These are phyloP conservation scores for sorghum (Sorghum bicolor) DNA, from an alignment of 176 grass and related monocot species.

Conservation along the genomic window DNA sequence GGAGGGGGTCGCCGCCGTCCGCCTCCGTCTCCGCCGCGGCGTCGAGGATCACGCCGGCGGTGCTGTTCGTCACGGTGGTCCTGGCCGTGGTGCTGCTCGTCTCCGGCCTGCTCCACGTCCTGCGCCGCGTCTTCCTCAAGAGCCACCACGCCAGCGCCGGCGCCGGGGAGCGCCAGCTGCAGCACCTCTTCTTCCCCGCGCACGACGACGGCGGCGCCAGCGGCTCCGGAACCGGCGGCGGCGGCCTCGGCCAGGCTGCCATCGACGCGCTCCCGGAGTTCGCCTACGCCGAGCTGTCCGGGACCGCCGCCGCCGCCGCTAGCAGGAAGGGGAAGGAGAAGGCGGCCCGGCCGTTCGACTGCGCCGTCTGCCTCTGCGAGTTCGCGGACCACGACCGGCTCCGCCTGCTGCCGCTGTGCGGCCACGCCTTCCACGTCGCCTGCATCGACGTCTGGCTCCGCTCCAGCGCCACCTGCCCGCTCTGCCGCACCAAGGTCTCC, in stretches of 20 bases:
- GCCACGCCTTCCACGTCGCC: slow-evolving; percentile 79
- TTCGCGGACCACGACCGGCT: slow-evolving; percentile 68
- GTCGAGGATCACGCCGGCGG: slow-evolving; percentile 60
- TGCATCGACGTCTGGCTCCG: slow-evolving; percentile 96
- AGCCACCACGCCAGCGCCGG: slow-evolving; percentile 46
- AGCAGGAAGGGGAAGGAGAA: slow-evolving; percentile 28
- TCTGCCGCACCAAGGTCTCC: slow-evolving; percentile 61
- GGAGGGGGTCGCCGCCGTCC: background rate
- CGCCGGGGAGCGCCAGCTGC: slow-evolving; percentile 69
- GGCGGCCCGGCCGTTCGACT: slow-evolving; percentile 63
- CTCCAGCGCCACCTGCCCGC: slow-evolving; percentile 86
- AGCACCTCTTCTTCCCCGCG: slow-evolving; percentile 64
- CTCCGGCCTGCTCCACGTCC: slow-evolving; percentile 68
- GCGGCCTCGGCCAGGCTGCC: slow-evolving; percentile 65
- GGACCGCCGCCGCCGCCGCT: background rate
- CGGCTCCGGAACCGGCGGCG: background rate
- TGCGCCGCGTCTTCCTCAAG: slow-evolving; percentile 70
- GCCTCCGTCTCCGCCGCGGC: background rate
- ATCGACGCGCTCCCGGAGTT: slow-evolving; percentile 81
- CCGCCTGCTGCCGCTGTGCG: slow-evolving; percentile 83
- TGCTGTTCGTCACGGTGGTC: slow-evolving; percentile 86
- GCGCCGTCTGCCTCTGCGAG: slow-evolving; percentile 81
- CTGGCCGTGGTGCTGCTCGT: slow-evolving; percentile 79
- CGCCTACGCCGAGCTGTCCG: slow-evolving; percentile 69
- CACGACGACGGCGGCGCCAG: slow-evolving; percentile 41